Evolutionary conservation across 805 yeast genomes (phyloP), one percentile per base, ranked within the genome.

Genomic region (Candida dajiaensis): DNA sequence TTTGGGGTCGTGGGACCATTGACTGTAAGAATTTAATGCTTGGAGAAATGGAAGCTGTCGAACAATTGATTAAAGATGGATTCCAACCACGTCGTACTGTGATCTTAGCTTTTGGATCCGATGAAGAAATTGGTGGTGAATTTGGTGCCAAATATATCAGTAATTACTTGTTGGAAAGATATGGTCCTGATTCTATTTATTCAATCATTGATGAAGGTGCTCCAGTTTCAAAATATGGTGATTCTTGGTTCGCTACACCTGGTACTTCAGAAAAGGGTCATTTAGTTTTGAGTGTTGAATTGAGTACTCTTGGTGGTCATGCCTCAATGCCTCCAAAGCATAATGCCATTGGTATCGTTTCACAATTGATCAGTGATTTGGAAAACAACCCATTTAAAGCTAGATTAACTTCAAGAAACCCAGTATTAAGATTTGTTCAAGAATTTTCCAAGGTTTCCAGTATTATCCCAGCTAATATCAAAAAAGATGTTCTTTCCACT

Each of bases 281-380:
- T 39, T 43, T 64, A 29, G 52, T 56, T 2, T 53, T 82, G 40
- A 61, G 61, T 25, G 68, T 83, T 38, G 69, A 70, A 4, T 64
- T 85, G 38, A 66, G 66, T 21, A 80, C 85, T 19, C 78, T 78
- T 11, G 95, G 95, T 37, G 95, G 95, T 9, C 95, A 85, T 60
- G 79, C 92, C 1, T 83, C 90, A 8, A 62, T 74, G 15, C 94
- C 95, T 8, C 92, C 90, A 3, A 82, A 78, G 41, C 94, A 87
- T 58, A 85, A 94, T 8, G 74, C 84, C 4, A 85, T 88, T 64
- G 96, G 94, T 16, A 74, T 87, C 26, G 68, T 81, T 43, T 70
- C 88, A 1, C 79, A 82, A 50, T 68, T 86, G 44, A 69, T 83
- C 13, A 60, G 68, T 10, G 54, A 61, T 21, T 69, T 86, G 39